Evolutionary conservation across 768 basidiomycete species (phyloP), one percentile per base, ranked within the genome.

Genomic region (Podaxis sp.): DNA sequence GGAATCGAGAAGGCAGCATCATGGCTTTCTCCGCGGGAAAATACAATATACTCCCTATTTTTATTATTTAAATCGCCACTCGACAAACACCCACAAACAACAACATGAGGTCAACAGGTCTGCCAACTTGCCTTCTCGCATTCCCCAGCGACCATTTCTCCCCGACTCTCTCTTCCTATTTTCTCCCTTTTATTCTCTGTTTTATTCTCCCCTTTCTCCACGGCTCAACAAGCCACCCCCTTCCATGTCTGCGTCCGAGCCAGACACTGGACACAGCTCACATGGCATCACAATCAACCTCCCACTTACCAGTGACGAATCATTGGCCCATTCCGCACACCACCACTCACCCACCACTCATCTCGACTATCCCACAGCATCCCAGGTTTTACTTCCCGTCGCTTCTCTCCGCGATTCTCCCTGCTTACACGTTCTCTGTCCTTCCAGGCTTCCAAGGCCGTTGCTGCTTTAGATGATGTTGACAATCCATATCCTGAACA

Each of bases 401-500:
- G 66, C 59, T 63, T 58, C 44, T n/a, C 23, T 21, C n/a, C 37
- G 18, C 21, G 21, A 23, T 16, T 28, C 14, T 18, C 28, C 18
- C 11, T n/a, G 50, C 58, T 36, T 13, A 56, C 40, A 52, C 58
- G 21, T 54, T 42, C 23, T 21, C 23, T 35, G 14, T 13, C 44
- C 53, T 44, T 5, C 37, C 11, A 40, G 38, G 23, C 32, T 18
- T 7, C 16, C 42, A 18, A 44, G n/a, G 0, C 42, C n/a, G 50
- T 55, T 52, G 37, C 58, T 1, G n/a, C 32, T 37, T 13, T 73
- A 52, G 73, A 77, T 61, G 76, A 77, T 48, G 69, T 77, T 48
- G 69, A 69, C 50, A 67, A 72, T 27, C 67, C 74, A 52, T 67
- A 69, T 65, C 71, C 73, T 60, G 82, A 86, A 65, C 76, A 73